Conservation (phyloP, 176 grass and related monocot genomes). For the Tillandsia fasciculata region DNA sequence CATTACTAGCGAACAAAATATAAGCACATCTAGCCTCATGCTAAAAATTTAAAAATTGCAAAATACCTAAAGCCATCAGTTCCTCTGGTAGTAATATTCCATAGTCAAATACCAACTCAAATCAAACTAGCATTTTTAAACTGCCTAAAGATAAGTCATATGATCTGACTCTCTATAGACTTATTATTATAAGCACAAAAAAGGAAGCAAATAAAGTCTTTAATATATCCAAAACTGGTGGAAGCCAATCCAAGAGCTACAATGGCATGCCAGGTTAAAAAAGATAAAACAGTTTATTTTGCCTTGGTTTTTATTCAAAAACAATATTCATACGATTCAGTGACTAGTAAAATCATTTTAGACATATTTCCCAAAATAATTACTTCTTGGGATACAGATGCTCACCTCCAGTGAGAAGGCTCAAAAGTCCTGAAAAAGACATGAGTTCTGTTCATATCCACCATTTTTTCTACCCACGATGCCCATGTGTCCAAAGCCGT, state of each 20-base stretch:
- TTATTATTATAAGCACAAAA: too few relatives aligned
- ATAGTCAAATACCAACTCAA: too few relatives aligned
- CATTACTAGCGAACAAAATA: not conserved
- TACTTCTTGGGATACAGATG: not conserved
- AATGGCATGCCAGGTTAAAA: not conserved
- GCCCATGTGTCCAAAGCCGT: slow-evolving; percentile 89
- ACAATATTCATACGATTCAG: not conserved
- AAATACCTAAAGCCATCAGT: too few relatives aligned
- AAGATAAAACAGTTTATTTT: not conserved
- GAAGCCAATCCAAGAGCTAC: too few relatives aligned
- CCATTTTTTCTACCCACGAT: slow-evolving; percentile 62
- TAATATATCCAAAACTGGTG: too few relatives aligned
- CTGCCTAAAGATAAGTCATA: too few relatives aligned
- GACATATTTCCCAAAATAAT: not conserved
- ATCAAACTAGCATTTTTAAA: too few relatives aligned
- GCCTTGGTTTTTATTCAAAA: not conserved
- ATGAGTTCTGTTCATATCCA: slow-evolving; percentile 55
- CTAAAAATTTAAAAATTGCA: not conserved
- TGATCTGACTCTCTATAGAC: too few relatives aligned
- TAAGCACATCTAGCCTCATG: not conserved
- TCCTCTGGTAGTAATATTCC: too few relatives aligned
- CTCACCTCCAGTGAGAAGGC: slow-evolving; percentile 95
- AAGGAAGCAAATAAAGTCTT: too few relatives aligned
- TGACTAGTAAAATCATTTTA: not conserved
- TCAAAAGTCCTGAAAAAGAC: slow-evolving; percentile 93